Evolutionary conservation across 1,284 basidiomycete genomes (phyloP).

Genomic region (Pseudozyma tsukubaensis): DNA sequence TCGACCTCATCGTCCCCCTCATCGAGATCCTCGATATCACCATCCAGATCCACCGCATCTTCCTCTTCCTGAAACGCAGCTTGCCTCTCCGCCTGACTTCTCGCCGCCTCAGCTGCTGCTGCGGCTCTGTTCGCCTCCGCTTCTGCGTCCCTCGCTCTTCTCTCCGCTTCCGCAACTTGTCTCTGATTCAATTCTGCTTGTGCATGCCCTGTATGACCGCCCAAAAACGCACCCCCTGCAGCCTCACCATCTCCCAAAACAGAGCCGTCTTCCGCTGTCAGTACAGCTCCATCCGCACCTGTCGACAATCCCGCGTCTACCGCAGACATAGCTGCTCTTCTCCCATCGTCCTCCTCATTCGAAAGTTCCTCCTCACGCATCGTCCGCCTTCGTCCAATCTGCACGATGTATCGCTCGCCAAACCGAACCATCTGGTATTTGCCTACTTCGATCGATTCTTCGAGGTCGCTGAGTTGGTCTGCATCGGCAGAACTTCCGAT

Average conservation of each 20-base stretch:
- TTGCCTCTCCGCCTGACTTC: constrained; percentile 36
- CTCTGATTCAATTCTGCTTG: constrained; percentile 36
- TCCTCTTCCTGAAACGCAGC: constrained; percentile 46
- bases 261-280: constrained; percentile 13
- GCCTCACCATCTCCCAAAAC: constrained; percentile 18
- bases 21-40: constrained; percentile 58
- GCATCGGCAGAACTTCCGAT: constrained; percentile 56
- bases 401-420: constrained; percentile 61
- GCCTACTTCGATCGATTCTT: constrained; percentile 56
- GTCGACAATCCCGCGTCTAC: constrained; percentile 26
- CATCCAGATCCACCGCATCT: constrained; percentile 54
- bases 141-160: constrained; percentile 42
- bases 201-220: constrained; percentile 41
- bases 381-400: constrained; percentile 59
- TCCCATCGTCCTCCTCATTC: constrained; percentile 54
- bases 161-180: constrained; percentile 27
- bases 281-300: constrained; percentile 11
- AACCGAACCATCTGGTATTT: constrained; percentile 56
- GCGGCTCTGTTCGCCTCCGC: constrained; percentile 34
- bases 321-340: constrained; percentile 26
- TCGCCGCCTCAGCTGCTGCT: constrained; percentile 35
- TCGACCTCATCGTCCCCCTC: constrained; percentile 50
- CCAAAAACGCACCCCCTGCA: constrained; percentile 15
- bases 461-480: constrained; percentile 63
- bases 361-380: constrained; percentile 59